Evolutionary conservation across 106 monocot species (phyloP).

Genomic region (Dendrobium chrysotoxum): DNA sequence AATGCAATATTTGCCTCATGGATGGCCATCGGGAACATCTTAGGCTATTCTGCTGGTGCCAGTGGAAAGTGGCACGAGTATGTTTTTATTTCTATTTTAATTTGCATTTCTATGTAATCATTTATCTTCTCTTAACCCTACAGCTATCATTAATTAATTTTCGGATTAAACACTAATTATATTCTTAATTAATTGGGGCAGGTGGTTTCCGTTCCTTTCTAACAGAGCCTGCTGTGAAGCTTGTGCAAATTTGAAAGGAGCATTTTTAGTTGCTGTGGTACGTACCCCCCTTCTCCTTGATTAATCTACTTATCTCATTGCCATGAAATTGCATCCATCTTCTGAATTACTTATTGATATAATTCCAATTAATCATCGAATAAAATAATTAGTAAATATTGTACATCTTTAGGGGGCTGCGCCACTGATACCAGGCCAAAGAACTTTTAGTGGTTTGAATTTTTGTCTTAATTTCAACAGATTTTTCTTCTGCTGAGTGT

Average conservation of each 20-base stretch:
- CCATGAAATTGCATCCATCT: too few species aligned
- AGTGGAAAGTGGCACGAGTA: conserved; percentile 82
- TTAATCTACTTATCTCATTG: too few species aligned
- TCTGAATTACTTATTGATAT: too few species aligned
- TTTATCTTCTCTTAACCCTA: background rate
- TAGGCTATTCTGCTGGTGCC: conserved; percentile 89
- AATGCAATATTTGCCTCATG: conserved; percentile 97
- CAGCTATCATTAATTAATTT: background rate
- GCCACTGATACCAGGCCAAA: too few species aligned
- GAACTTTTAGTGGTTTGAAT: too few species aligned
- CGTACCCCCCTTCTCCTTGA: conserved; percentile 1
- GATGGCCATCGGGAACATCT: conserved; percentile 96
- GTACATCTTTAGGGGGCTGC: too few species aligned
- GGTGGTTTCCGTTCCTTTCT: conserved; percentile 94
- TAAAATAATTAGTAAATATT: too few species aligned
- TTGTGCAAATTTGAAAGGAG: conserved; percentile 92
- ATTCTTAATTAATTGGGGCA: conserved; percentile 13
- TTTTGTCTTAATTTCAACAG: conserved; percentile 17
- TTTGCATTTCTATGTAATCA: background rate
- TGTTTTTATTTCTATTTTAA: background rate
- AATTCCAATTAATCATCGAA: too few species aligned
- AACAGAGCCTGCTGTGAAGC: conserved; percentile 90
- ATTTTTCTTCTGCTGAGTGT: conserved; percentile 31
- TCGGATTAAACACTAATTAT: background rate
- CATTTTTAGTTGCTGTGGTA: conserved; percentile 90